Percentiles rank a stretch among this genome's conserved stretches.
Evolutionary conservation across 2,329 filamentous ascomycete species (phyloP).

Genomic region (Phialophora chinensis): DNA sequence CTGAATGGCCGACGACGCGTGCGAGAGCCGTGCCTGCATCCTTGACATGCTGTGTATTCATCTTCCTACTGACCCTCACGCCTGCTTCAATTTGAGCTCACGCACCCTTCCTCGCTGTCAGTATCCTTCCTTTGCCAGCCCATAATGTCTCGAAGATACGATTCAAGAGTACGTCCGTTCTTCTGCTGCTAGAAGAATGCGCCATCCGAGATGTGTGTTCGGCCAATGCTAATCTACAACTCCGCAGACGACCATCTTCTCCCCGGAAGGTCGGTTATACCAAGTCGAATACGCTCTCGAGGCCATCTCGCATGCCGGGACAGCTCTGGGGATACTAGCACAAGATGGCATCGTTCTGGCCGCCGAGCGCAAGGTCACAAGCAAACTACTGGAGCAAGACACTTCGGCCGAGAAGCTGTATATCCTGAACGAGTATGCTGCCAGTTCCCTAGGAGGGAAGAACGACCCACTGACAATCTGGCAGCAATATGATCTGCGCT

Average conservation of each 20-base stretch:
- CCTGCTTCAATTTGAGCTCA: conserved; percentile 4
- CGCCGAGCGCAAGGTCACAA: conserved; percentile 97
- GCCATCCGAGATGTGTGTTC: not conserved
- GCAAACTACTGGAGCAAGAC: conserved; percentile 98
- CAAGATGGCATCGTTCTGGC: conserved; percentile 98
- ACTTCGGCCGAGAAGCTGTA: conserved; percentile 99
- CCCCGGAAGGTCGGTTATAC: conserved; percentile 95
- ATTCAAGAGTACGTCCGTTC: conserved; percentile 77
- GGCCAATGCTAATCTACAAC: conserved; percentile 35
- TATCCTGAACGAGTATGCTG: conserved; percentile 89
- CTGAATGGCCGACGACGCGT: conserved; percentile 29
- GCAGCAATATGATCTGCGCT: conserved; percentile 99
- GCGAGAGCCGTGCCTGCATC: conserved; percentile 30
- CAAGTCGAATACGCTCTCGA: conserved; percentile 99
- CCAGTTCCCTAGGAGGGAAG: not conserved
- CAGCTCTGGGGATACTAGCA: conserved; percentile 92
- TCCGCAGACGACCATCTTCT: conserved; percentile 96
- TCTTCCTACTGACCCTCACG: conserved; percentile 3
- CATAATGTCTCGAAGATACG: conserved; percentile 94
- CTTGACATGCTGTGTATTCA: not conserved
- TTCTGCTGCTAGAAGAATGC: conserved; percentile 5
- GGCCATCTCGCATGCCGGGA: conserved; percentile 97
- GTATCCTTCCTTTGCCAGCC: not conserved
- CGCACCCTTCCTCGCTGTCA: conserved; percentile 10
- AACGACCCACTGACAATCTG: conserved; percentile 2